These are phyloP conservation scores for Phaeosphaeriaceae sp. DNA, from an alignment of 2,329 filamentous ascomycete species.

Conservation along the genomic window DNA sequence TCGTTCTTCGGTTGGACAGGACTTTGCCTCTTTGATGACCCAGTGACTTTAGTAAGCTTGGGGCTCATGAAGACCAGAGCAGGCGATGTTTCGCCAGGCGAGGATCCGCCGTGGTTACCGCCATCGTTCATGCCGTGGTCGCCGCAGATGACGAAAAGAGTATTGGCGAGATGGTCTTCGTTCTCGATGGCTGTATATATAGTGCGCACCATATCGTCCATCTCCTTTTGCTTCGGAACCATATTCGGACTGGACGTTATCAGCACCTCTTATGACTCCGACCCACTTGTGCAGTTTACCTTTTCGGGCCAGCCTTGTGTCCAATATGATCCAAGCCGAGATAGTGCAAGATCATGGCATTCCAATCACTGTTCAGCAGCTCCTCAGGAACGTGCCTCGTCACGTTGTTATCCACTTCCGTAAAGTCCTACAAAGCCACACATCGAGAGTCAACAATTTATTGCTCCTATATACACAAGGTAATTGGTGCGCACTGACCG, in stretches of 20 bases:
- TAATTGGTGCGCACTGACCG: constrained; percentile 65
- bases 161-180: constrained; percentile 74
- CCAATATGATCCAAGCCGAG: constrained; percentile 96
- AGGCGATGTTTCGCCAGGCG: constrained; percentile 90
- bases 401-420: constrained; percentile 96
- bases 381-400: constrained; percentile 86
- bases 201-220: constrained; percentile 80
- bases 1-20: constrained; percentile 63
- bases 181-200: constrained; percentile 80
- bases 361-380: constrained; percentile 81
- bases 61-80: constrained; percentile 91
- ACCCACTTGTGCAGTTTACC: constrained; percentile 54
- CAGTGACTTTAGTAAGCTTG: constrained; percentile 69
- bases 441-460: constrained; percentile 33
- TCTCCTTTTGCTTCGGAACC: constrained; percentile 90
- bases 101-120: constrained; percentile 94
- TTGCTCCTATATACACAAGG: constrained; percentile 41
- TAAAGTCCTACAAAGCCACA: constrained; percentile 79
- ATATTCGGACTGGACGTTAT: constrained; percentile 74
- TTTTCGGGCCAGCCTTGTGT: constrained; percentile 89
- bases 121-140: constrained; percentile 99
- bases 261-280: constrained; percentile 9
- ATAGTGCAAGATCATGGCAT: constrained; percentile 92
- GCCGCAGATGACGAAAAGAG: constrained; percentile 84
- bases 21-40: constrained; percentile 38